phyloP scores from a whole-genome alignment of 2,329 filamentous ascomycete species.

The Cladophialophora bantiana region DNA sequence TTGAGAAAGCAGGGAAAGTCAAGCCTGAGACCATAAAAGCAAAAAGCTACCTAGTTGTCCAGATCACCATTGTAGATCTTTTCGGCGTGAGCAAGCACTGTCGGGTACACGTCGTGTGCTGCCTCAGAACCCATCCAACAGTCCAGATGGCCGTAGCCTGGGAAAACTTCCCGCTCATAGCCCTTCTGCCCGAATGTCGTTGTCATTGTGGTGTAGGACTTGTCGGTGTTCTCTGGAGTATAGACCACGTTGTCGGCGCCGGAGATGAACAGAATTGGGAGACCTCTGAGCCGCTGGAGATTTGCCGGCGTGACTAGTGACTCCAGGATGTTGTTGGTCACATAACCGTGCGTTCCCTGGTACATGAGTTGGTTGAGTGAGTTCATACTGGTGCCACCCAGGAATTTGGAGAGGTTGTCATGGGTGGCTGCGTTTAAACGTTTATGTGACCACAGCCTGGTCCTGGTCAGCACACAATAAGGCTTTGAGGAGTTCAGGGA shows the following conservation, averaged over 20 bases:
- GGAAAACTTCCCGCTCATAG: slow-evolving; percentile 38
- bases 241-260: slow-evolving; percentile 43
- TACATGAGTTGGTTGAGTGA: slow-evolving; percentile 43
- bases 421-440: slow-evolving; percentile 18
- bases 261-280: slow-evolving; percentile 42
- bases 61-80: not conserved
- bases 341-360: slow-evolving; percentile 37
- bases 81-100: slow-evolving; percentile 19
- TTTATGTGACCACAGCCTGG: slow-evolving; percentile 20
- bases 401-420: slow-evolving; percentile 17
- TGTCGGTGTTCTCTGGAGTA: slow-evolving; percentile 39
- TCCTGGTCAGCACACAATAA: not conserved
- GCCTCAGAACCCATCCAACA: slow-evolving; percentile 41
- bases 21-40: not conserved
- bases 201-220: slow-evolving; percentile 40
- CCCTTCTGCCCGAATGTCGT: slow-evolving; percentile 35
- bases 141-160: slow-evolving; percentile 43
- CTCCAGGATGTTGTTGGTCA: slow-evolving; percentile 24
- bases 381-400: slow-evolving; percentile 42
- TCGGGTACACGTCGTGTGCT: slow-evolving; percentile 24
- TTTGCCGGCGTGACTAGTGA: slow-evolving; percentile 30
- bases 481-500: not conserved
- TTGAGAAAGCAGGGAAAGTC: not conserved
- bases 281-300: slow-evolving; percentile 32
- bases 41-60: not conserved